Evolutionary conservation across 2,329 filamentous ascomycete species (phyloP).

Genomic region (Phaeosphaeria sp.): DNA sequence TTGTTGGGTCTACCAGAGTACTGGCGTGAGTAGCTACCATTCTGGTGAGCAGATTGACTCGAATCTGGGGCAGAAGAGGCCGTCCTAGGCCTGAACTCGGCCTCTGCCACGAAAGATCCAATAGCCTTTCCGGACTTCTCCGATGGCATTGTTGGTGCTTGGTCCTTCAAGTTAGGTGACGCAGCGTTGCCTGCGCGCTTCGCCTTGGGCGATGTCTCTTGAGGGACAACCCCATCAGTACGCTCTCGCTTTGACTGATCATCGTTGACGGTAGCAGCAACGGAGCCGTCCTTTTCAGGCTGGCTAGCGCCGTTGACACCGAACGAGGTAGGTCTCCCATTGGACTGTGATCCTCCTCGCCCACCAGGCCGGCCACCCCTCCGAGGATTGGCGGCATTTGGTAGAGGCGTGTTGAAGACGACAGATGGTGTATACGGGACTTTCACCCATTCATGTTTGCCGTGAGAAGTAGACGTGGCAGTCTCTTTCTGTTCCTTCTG

Average conservation of each 20-base stretch:
- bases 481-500: constrained; percentile 59
- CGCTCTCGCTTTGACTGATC: constrained; percentile 45
- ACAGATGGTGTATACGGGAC: constrained; percentile 84
- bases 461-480: constrained; percentile 46
- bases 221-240: constrained; percentile 27
- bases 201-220: constrained; percentile 41
- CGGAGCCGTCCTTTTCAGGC: constrained; percentile 45
- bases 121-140: constrained; percentile 33
- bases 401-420: constrained; percentile 83
- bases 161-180: constrained; percentile 38
- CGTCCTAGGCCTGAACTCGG: constrained; percentile 30
- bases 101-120: constrained; percentile 24
- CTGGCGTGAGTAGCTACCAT: constrained; percentile 37
- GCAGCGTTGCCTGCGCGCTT: constrained; percentile 45
- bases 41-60: constrained; percentile 27
- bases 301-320: constrained; percentile 46
- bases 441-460: constrained; percentile 85
- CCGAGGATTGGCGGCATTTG: constrained; percentile 50
- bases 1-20: constrained; percentile 38
- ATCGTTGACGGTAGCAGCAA: constrained; percentile 29
- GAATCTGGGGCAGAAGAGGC: constrained; percentile 23
- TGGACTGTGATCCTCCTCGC: constrained; percentile 63
- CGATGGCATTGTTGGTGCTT: constrained; percentile 23
- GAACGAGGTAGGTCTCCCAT: constrained; percentile 55
- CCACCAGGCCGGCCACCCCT: constrained; percentile 57